These are phyloP conservation scores for Metarhizium brunneum DNA, from an alignment of 2,329 filamentous ascomycete genomes.

Conservation along the genomic window DNA sequence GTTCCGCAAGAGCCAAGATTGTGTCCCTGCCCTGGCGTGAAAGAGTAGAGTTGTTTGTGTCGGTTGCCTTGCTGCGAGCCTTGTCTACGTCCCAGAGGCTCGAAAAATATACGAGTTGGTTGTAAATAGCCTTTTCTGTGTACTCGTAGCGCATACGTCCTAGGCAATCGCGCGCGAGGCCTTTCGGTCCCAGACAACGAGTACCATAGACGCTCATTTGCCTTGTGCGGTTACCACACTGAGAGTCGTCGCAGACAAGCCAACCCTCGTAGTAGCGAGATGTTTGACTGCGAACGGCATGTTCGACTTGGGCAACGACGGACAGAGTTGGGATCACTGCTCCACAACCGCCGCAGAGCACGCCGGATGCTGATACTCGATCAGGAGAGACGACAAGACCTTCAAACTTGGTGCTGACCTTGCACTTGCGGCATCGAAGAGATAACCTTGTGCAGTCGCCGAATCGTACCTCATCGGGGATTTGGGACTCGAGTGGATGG, in stretches of 20 bases:
- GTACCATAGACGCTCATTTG: conserved; percentile 91
- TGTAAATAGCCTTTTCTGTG: conserved; percentile 84
- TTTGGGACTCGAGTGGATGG: conserved; percentile 86
- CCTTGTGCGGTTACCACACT: conserved; percentile 77
- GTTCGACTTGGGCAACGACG: conserved; percentile 79
- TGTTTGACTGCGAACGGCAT: conserved; percentile 68
- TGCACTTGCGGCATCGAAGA: conserved; percentile 76
- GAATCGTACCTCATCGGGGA: conserved; percentile 86
- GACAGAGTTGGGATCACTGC: conserved; percentile 58
- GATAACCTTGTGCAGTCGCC: conserved; percentile 66
- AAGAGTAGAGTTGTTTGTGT: conserved; percentile 36
- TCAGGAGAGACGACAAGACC: conserved; percentile 55
- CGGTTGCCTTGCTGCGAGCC: conserved; percentile 45
- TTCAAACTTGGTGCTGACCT: conserved; percentile 61
- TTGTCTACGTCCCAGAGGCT: conserved; percentile 85
- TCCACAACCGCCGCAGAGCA: conserved; percentile 64
- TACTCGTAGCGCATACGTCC: conserved; percentile 87
- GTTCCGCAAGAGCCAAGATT: conserved; percentile 63
- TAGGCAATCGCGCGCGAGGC: conserved; percentile 72
- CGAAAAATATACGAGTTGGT: conserved; percentile 83
- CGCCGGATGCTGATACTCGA: conserved; percentile 61
- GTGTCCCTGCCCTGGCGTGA: conserved; percentile 50
- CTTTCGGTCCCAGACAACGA: conserved; percentile 78
- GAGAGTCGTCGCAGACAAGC: conserved; percentile 81
- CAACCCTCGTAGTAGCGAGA: conserved; percentile 86